Evolutionary conservation across 306 rosid genomes (phyloP).

Genomic region (Cicer bijugum): DNA sequence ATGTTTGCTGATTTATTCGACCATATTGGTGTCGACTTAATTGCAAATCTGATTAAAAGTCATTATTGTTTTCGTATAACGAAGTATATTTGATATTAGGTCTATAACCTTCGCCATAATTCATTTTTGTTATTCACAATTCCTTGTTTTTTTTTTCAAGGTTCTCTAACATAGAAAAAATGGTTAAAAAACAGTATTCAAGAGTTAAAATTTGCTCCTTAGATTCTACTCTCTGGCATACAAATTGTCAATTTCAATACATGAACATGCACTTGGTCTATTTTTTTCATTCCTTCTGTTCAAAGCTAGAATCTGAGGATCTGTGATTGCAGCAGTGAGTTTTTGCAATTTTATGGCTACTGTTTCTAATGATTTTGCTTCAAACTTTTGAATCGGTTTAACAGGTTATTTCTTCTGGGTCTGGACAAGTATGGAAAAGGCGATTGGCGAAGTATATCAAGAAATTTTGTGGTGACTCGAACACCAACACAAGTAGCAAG

Average conservation of each 20-base stretch:
- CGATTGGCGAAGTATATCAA: constrained; percentile 97
- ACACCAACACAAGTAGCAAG: constrained; percentile 99
- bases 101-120: too few species aligned
- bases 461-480: constrained; percentile 92
- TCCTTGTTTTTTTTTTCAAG: too few species aligned
- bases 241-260: background rate
- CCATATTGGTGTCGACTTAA: too few species aligned
- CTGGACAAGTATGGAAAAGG: constrained; percentile 97
- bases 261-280: background rate
- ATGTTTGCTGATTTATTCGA: too few species aligned
- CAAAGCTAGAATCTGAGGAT: background rate
- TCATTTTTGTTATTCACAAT: too few species aligned
- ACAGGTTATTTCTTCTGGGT: constrained; percentile 92
- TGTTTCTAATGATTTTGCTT: background rate
- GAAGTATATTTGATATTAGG: too few species aligned
- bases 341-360: background rate
- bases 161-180: too few species aligned
- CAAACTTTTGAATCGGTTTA: background rate
- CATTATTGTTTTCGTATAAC: too few species aligned
- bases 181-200: too few species aligned
- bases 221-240: too few species aligned
- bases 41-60: too few species aligned
- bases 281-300: background rate
- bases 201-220: too few species aligned
- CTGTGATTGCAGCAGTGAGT: background rate